Conservation (phyloP, 1,284 basidiomycete species). For the Porogramme epimiltina region DNA sequence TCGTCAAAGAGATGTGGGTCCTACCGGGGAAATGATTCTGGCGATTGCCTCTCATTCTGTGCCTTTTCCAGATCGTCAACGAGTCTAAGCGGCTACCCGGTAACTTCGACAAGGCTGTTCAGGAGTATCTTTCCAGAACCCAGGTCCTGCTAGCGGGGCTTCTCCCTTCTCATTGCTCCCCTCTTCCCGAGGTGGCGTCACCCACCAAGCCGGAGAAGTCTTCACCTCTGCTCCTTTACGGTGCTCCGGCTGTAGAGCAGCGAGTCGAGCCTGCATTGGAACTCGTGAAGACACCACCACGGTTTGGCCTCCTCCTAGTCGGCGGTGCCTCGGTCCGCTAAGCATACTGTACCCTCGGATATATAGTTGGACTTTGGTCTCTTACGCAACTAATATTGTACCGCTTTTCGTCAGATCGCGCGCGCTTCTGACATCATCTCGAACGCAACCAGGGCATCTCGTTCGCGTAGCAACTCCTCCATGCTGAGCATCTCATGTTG, state of each 20-base stretch:
- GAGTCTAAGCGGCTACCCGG: background rate
- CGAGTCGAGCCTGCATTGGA: slow-evolving; percentile 39
- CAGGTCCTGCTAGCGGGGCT: slow-evolving; percentile 38
- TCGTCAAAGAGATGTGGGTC: slow-evolving; percentile 8
- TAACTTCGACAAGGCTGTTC: slow-evolving; percentile 1
- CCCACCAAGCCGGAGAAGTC: slow-evolving; percentile 22
- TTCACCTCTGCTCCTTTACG: slow-evolving; percentile 28
- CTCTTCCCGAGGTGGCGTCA: slow-evolving; percentile 6
- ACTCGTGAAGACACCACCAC: slow-evolving; percentile 45
- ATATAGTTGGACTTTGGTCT: background rate
- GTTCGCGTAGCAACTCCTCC: background rate
- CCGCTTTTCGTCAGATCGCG: slow-evolving; percentile 2
- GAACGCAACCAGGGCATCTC: background rate
- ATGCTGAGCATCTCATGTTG: too few species aligned
- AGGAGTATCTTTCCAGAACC: slow-evolving; percentile 31
- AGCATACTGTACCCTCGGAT: slow-evolving; percentile 18
- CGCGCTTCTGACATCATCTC: background rate
- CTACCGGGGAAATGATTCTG: background rate
- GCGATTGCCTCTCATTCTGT: background rate
- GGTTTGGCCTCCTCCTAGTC: slow-evolving; percentile 45
- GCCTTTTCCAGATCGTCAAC: background rate
- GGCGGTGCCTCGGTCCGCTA: slow-evolving; percentile 30
- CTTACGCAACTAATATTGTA: slow-evolving; percentile 3
- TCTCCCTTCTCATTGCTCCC: slow-evolving; percentile 30
- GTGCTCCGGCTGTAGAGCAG: slow-evolving; percentile 33